Base-by-base conservation (phyloP, 495 filamentous ascomycete species). In the Penicillium paradoxum region DNA sequence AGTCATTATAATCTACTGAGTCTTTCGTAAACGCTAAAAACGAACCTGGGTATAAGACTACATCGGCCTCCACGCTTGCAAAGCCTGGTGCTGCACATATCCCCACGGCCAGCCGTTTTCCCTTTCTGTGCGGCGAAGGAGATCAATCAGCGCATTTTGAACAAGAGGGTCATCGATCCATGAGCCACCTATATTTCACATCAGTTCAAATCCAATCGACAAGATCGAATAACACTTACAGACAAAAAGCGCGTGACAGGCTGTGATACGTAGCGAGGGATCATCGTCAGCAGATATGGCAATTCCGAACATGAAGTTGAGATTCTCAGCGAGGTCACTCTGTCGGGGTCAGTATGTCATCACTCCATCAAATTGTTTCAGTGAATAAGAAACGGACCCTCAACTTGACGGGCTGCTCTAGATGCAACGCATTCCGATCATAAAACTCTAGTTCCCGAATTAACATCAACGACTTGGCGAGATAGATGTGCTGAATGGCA, bases 251-350 rank as follows among this genome's bases (percentile, higher is more conserved):
- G 68, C 68, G 45, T 74, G 68, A 38, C 70, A 69, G 24, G 71
- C 70, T 60, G 71, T 73, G n/a, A 69, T 66, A 29, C 68, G 68
- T 21, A 68, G 51, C 7, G 68, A 61, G 11, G 68, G 68, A 29
- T 73, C 70, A 40, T 72, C 68, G 14, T 74, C 71, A 8, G 61
- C 58, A 2, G 71, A 73, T 3, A 70, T 55, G 7, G 66, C 71
- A 21, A 74, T 73, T 29, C 71, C 71, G 45, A 73, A 73, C 4
- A 74, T 57, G 37, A 70, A 64, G 10, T 64, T 56, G 5, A 74
- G 60, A 15, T 66, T 71, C 25, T 65, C 54, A 0, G 55, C 42
- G 14, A 73, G 51, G n/a, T 65, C 56, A 30, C 58, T 53, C 71
- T 72, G 33, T 42, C 9, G 9, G 17, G 13, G 4, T 44, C 21